Conservation (phyloP, 129 eudicot species). For the Tagetes patula region DNA sequence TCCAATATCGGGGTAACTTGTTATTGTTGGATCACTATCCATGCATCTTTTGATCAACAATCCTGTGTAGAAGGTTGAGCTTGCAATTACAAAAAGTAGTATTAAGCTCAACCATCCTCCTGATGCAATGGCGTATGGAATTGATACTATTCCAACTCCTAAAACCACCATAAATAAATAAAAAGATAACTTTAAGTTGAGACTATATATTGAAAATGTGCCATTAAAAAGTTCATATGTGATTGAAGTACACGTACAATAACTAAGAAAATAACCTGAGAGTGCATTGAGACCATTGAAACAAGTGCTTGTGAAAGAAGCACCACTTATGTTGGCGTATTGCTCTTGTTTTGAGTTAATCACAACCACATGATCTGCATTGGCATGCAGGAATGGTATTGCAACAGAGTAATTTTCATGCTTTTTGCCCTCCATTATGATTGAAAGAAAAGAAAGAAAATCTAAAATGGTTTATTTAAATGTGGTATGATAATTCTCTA, state of each 20-base stretch:
- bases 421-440: constrained; percentile 25
- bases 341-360: constrained; percentile 18
- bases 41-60: constrained; percentile 67
- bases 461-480: not conserved
- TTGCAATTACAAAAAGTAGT: constrained; percentile 55
- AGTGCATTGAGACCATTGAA: constrained; percentile 83
- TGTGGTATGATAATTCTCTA: not conserved
- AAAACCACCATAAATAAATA: not conserved
- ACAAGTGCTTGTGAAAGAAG: constrained; percentile 68
- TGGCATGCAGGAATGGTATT: constrained; percentile 31
- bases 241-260: not conserved
- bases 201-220: not conserved
- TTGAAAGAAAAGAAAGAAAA: not conserved
- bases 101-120: constrained; percentile 83
- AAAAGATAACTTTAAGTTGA: not conserved
- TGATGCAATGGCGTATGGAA: constrained; percentile 71
- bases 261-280: constrained; percentile 46
- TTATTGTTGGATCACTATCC: constrained; percentile 66
- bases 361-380: constrained; percentile 17
- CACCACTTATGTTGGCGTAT: constrained; percentile 23
- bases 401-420: constrained; percentile 32
- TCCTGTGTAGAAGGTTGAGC: constrained; percentile 63
- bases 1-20: constrained; percentile 74
- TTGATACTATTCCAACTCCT: constrained; percentile 81
- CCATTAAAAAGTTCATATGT: too few species aligned